Percentiles rank a stretch among this genome's conserved stretches.
These are phyloP conservation scores for Pachyrhizus erosus DNA, from an alignment of 306 rosid genomes.

Conservation along the genomic window DNA sequence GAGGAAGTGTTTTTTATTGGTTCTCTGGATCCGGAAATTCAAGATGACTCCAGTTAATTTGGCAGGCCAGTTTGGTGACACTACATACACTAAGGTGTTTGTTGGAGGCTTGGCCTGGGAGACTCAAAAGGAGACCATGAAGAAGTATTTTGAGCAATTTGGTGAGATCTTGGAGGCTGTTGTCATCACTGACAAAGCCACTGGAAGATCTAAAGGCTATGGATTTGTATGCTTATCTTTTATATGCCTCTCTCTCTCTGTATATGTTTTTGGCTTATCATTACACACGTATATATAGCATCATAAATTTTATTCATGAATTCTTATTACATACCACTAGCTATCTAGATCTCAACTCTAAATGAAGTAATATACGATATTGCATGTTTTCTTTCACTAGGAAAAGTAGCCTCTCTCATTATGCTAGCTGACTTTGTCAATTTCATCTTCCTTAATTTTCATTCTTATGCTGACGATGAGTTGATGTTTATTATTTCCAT, in stretches of 20 bases:
- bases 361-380: background rate
- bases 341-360: slow-evolving; percentile 39
- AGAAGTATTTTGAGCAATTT: slow-evolving; percentile 91
- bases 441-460: background rate
- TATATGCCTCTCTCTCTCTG: background rate
- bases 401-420: background rate
- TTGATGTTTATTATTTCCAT: slow-evolving; percentile 9
- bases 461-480: background rate
- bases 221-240: slow-evolving; percentile 71
- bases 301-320: background rate
- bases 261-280: background rate
- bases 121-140: slow-evolving; percentile 98
- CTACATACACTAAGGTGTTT: slow-evolving; percentile 94
- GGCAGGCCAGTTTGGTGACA: slow-evolving; percentile 94
- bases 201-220: slow-evolving; percentile 98
- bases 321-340: background rate
- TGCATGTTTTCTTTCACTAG: background rate
- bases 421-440: background rate
- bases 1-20: background rate
- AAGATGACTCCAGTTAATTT: slow-evolving; percentile 75
- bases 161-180: slow-evolving; percentile 99
- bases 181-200: slow-evolving; percentile 97
- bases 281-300: background rate
- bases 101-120: slow-evolving; percentile 99
- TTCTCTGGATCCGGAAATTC: background rate